These are phyloP conservation scores for Phytophthora podocarpi DNA, from an alignment of 352 stramenopile genomes.

Conservation along the genomic window DNA sequence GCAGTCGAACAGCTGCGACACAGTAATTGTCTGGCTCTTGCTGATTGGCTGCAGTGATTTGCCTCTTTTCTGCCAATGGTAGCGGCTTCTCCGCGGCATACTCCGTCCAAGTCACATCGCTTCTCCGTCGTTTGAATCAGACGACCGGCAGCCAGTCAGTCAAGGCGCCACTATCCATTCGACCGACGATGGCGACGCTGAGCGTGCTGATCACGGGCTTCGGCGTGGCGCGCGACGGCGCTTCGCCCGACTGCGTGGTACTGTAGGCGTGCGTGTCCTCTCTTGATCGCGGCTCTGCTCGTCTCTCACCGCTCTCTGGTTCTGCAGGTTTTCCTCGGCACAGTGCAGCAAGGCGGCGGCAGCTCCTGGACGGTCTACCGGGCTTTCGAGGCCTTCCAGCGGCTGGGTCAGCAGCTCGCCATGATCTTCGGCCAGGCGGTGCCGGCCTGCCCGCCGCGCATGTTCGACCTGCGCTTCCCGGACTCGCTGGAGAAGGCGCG, in stretches of 20 bases:
- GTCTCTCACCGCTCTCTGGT: conserved; percentile 10
- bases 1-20: conserved; percentile 4
- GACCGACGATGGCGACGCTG: conserved; percentile 56
- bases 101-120: conserved; percentile 10
- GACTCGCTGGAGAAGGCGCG: conserved; percentile 77
- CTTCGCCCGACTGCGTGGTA: conserved; percentile 61
- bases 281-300: background rate
- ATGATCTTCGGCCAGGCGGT: conserved; percentile 76
- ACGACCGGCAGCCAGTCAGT: conserved; percentile 30
- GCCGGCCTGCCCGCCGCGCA: conserved; percentile 56
- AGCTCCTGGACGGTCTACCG: conserved; percentile 81
- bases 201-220: conserved; percentile 80
- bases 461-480: conserved; percentile 66
- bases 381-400: conserved; percentile 76
- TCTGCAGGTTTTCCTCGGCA: conserved; percentile 73
- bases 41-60: conserved; percentile 18
- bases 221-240: conserved; percentile 59
- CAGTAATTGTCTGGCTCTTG: conserved; percentile 19
- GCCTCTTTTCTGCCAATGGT: conserved; percentile 29
- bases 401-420: conserved; percentile 64
- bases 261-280: background rate
- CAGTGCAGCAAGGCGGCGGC: conserved; percentile 70
- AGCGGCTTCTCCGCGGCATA: conserved; percentile 5
- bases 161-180: conserved; percentile 19
- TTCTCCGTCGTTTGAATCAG: conserved; percentile 28